phyloP scores from a whole-genome alignment of 768 basidiomycete species.

The Suillus decipiens region DNA sequence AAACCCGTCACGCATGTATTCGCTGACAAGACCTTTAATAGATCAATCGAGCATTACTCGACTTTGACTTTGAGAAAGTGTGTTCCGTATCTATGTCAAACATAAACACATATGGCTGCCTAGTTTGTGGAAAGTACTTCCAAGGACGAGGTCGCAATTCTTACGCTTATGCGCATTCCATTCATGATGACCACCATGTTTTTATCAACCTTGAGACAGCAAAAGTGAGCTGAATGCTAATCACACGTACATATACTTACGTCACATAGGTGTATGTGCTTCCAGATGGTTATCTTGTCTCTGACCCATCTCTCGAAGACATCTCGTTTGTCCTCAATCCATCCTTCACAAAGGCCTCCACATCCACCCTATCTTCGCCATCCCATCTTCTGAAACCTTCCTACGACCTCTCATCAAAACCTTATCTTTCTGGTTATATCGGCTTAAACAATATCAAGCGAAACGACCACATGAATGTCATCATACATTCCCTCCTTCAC shows the following conservation, averaged over 20 bases:
- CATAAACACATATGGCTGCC: conserved; percentile 96
- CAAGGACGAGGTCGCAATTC: conserved; percentile 94
- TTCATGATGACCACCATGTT: conserved; percentile 97
- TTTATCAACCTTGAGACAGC: conserved; percentile 95
- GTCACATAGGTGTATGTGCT: conserved; percentile 84
- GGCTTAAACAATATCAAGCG: conserved; percentile 97
- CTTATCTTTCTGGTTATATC: conserved; percentile 91
- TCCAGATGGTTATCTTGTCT: conserved; percentile 95
- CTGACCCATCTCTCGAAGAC: conserved; percentile 95
- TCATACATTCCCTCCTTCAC: conserved; percentile 92
- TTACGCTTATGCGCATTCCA: conserved; percentile 95
- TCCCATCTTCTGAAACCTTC: conserved; percentile 69
- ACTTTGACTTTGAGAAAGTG: conserved; percentile 99
- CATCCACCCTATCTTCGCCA: conserved; percentile 57
- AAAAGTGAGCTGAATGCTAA: conserved; percentile 56
- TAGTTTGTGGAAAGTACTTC: conserved; percentile 98
- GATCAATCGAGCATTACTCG: conserved; percentile 89
- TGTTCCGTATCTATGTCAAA: conserved; percentile 96
- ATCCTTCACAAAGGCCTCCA: conserved; percentile 67
- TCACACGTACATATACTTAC: background rate
- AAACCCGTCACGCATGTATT: conserved; percentile 13
- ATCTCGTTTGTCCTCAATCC: conserved; percentile 90
- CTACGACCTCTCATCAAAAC: conserved; percentile 79
- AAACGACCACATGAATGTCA: conserved; percentile 97
- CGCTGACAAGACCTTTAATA: conserved; percentile 32